phyloP scores from a whole-genome alignment of 1,284 basidiomycete species.

The Ceratobasidium sp. region DNA sequence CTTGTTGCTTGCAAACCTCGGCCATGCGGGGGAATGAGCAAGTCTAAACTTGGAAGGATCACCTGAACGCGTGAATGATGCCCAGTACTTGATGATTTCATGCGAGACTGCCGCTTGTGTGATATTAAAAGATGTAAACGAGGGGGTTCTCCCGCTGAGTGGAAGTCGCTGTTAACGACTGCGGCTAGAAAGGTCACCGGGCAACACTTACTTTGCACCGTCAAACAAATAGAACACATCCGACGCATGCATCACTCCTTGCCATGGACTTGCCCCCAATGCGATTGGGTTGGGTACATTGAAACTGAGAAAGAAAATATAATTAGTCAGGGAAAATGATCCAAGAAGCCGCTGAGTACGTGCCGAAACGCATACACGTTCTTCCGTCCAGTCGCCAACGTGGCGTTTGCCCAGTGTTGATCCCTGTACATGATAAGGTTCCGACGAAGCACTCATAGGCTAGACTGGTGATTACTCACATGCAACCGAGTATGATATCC shows the following conservation, averaged over 20 bases:
- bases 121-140: slow-evolving; percentile 15
- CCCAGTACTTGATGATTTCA: slow-evolving; percentile 64
- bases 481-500: slow-evolving; percentile 63
- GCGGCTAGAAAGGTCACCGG: background rate
- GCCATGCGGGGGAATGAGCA: slow-evolving; percentile 57
- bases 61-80: slow-evolving; percentile 59
- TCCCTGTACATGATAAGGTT: slow-evolving; percentile 56
- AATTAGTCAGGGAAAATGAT: background rate
- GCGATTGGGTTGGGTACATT: slow-evolving; percentile 62
- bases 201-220: slow-evolving; percentile 53
- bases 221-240: slow-evolving; percentile 63
- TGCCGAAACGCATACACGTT: slow-evolving; percentile 60
- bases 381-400: slow-evolving; percentile 54
- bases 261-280: slow-evolving; percentile 58
- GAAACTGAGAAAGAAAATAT: slow-evolving; percentile 55
- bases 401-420: slow-evolving; percentile 58
- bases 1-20: slow-evolving; percentile 47
- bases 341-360: slow-evolving; percentile 19
- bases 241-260: slow-evolving; percentile 62
- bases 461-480: slow-evolving; percentile 56
- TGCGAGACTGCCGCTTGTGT: slow-evolving; percentile 59
- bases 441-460: background rate
- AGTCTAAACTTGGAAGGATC: slow-evolving; percentile 56
- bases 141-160: slow-evolving; percentile 52
- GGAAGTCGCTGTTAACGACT: slow-evolving; percentile 59